Evolutionary conservation across 108 stramenopile genomes (phyloP).

Genomic region (Stephanodiscus minutulus): DNA sequence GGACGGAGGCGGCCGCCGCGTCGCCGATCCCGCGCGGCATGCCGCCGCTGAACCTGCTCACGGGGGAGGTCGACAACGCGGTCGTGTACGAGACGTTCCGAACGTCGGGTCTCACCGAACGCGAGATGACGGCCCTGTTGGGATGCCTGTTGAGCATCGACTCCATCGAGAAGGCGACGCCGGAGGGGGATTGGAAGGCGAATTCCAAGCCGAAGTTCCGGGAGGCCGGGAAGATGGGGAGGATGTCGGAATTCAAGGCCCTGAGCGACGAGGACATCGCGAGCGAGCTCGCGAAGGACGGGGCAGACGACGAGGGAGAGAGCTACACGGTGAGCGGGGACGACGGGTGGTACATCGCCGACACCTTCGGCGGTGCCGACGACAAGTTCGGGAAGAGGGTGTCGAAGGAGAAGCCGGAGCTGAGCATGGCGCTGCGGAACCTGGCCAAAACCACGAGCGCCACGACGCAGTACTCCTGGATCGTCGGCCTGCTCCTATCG

Average conservation of each 20-base stretch:
- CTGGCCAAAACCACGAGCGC: conserved; percentile 39
- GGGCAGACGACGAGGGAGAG: conserved; percentile 67
- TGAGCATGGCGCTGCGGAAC: conserved; percentile 68
- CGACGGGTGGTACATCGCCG: conserved; percentile 89
- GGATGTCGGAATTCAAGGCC: conserved; percentile 82
- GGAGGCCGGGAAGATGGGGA: conserved; percentile 84
- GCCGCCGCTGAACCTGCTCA: conserved; percentile 66
- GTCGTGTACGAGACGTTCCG: conserved; percentile 62
- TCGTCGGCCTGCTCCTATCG: conserved; percentile 35
- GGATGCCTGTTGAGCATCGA: conserved; percentile 74
- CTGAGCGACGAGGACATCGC: conserved; percentile 83
- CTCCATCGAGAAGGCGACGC: conserved; percentile 67
- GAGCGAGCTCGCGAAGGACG: conserved; percentile 60
- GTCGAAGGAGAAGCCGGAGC: conserved; percentile 55
- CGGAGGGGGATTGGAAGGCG: conserved; percentile 74
- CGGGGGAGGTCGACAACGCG: conserved; percentile 49
- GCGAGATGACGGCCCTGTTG: conserved; percentile 86
- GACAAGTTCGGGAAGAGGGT: conserved; percentile 73
- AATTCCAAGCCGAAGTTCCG: conserved; percentile 76
- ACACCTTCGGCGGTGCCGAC: conserved; percentile 82
- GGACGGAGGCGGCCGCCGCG: conserved; percentile 59
- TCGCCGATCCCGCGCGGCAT: conserved; percentile 33
- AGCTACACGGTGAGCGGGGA: conserved; percentile 54
- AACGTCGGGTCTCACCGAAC: conserved; percentile 76
- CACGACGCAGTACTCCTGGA: conserved; percentile 47